Conservation (phyloP, 192 early-diverging fungal genomes). For the Mortierella hygrophila region DNA sequence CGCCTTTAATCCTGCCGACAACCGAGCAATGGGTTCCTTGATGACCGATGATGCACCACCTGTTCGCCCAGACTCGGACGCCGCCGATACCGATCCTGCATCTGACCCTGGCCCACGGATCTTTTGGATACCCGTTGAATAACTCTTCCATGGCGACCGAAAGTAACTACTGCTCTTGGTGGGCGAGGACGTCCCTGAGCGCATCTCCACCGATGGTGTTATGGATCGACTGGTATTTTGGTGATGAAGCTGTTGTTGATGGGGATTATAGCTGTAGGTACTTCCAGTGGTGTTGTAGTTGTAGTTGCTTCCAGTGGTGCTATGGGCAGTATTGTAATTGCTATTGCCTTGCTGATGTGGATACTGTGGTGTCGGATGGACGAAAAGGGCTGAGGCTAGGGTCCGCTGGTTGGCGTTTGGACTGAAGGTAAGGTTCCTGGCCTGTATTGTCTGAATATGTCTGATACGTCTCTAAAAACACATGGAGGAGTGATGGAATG, state of each 20-base stretch:
- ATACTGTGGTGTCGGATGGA: conserved; percentile 13
- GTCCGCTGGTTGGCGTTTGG: conserved; percentile 49
- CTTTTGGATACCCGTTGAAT: conserved; percentile 32
- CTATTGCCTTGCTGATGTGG: neutral
- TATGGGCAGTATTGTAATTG: neutral
- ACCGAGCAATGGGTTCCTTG: conserved; percentile 43
- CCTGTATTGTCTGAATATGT: conserved; percentile 45
- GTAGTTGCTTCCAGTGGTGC: conserved; percentile 18
- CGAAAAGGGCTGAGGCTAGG: conserved; percentile 26
- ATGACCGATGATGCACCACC: conserved; percentile 30
- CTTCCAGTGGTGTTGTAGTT: conserved; percentile 5
- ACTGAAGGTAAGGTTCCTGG: conserved; percentile 52
- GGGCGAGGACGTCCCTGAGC: conserved; percentile 44
- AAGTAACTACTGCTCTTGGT: conserved; percentile 37
- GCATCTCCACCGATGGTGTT: conserved; percentile 35
- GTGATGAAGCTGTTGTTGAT: neutral
- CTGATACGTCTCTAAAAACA: conserved; percentile 41
- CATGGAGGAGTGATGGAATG: neutral
- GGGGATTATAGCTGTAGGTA: neutral
- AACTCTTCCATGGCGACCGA: conserved; percentile 48
- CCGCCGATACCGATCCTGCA: conserved; percentile 38
- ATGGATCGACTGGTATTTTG: conserved; percentile 31
- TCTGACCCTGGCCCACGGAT: conserved; percentile 45
- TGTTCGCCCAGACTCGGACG: conserved; percentile 39
- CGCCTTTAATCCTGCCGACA: conserved; percentile 50